Evolutionary conservation across 768 basidiomycete species (phyloP).

Genomic region (Dacryopinax primogenitus): DNA sequence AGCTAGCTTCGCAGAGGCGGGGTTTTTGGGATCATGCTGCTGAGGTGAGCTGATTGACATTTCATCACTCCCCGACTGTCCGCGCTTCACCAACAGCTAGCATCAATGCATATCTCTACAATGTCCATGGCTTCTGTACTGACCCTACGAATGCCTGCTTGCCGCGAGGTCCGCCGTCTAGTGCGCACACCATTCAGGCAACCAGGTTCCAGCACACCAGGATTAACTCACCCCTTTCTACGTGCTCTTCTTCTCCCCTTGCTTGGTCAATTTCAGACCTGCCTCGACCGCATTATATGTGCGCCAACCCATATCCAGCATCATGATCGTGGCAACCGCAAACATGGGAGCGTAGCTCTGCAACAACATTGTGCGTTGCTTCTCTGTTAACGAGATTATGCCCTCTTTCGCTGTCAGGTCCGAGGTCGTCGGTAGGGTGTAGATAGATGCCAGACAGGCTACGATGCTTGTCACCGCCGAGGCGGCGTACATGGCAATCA

Average conservation of each 20-base stretch:
- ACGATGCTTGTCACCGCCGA: conserved; percentile 67
- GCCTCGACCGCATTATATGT: not conserved
- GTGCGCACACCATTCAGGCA: too few species aligned
- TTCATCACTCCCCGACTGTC: not conserved
- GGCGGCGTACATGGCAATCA: conserved; percentile 61
- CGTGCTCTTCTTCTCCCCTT: not conserved
- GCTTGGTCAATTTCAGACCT: not conserved
- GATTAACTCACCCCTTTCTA: too few species aligned
- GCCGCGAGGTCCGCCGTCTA: too few species aligned
- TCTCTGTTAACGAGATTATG: conserved; percentile 33
- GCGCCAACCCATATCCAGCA: conserved; percentile 47
- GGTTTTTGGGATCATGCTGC: not conserved
- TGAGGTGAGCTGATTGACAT: conserved; percentile 4
- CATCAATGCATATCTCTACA: not conserved
- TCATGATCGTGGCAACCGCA: conserved; percentile 54
- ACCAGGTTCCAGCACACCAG: too few species aligned
- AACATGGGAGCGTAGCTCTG: conserved; percentile 66
- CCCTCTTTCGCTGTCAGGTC: conserved; percentile 19
- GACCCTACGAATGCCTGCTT: too few species aligned
- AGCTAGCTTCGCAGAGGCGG: not conserved
- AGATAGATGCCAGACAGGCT: conserved; percentile 50
- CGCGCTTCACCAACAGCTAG: not conserved
- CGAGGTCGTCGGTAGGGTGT: conserved; percentile 37
- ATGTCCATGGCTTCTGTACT: too few species aligned
- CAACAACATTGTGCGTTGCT: conserved; percentile 47